Percentiles rank a stretch among this genome's conserved stretches.
Evolutionary conservation across 192 early-diverging fungal species (phyloP).

Genomic region (Linnemannia exigua): DNA sequence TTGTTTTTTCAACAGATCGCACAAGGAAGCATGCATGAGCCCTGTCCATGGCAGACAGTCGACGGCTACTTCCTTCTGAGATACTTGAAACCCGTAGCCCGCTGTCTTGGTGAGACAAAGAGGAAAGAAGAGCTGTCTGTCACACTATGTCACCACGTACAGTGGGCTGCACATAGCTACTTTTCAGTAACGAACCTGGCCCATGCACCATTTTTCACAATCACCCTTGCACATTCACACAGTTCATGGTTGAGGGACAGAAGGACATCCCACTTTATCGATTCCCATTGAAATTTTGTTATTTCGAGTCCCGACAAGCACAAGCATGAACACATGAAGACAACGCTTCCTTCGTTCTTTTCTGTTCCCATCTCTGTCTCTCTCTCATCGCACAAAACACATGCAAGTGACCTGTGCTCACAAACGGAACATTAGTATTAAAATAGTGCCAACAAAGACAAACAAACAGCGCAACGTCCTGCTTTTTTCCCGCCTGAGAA

Average conservation of each 20-base stretch:
- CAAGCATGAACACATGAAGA: slow-evolving; percentile 6
- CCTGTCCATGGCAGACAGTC: background rate
- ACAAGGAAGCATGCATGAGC: background rate
- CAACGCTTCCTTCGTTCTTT: background rate
- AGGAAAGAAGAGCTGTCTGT: background rate
- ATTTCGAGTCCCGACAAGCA: slow-evolving; percentile 7
- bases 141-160: background rate
- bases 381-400: background rate
- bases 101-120: background rate
- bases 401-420: slow-evolving; percentile 9
- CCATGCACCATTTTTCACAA: background rate
- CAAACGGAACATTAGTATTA: background rate
- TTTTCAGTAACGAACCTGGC: background rate
- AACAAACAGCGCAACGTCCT: background rate
- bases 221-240: background rate
- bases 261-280: background rate
- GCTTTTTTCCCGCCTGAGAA: slow-evolving; percentile 3
- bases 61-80: background rate
- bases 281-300: background rate
- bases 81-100: background rate
- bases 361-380: background rate
- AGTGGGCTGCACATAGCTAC: background rate
- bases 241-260: background rate
- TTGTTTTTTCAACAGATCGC: too few relatives aligned
- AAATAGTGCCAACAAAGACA: background rate